A percentile compares a stretch with the other conserved stretches of the same genome.
Evolutionary conservation across 352 stramenopile species (phyloP).

Genomic region (Phytopythium montanum): DNA sequence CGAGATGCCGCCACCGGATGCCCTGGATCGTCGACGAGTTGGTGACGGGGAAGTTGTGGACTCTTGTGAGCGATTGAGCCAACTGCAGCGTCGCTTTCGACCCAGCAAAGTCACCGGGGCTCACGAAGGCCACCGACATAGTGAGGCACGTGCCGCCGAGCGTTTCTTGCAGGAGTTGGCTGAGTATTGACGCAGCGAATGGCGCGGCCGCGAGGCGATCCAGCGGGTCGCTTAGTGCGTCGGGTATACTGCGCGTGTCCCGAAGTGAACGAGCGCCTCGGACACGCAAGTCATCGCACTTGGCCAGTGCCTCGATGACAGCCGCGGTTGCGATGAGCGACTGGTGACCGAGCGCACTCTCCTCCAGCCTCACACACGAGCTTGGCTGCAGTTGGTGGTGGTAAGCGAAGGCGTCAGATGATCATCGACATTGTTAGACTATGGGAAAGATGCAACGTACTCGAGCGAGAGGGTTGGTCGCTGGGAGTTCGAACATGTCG

Average conservation of each 20-base stretch:
- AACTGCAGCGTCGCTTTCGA: conserved; percentile 40
- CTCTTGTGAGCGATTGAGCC: conserved; percentile 17
- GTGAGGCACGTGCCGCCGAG: conserved; percentile 54
- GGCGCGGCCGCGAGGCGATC: conserved; percentile 2
- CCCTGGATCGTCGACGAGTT: conserved; percentile 58
- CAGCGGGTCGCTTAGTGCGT: background rate
- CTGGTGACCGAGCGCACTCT: conserved; percentile 57
- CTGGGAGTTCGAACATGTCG: conserved; percentile 40
- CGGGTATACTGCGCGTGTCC: background rate
- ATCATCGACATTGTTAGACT: background rate
- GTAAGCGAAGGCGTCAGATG: background rate
- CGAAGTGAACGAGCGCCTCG: background rate
- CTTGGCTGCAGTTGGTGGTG: conserved; percentile 14
- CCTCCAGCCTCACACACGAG: conserved; percentile 30
- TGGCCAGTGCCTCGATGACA: conserved; percentile 20
- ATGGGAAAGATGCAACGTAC: conserved; percentile 16
- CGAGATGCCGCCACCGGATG: conserved; percentile 24
- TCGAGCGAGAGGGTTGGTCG: conserved; percentile 41
- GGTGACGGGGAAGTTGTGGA: conserved; percentile 46
- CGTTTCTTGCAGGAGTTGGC: conserved; percentile 37
- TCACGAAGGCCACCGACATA: conserved; percentile 37
- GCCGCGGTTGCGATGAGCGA: conserved; percentile 40
- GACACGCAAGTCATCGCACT: background rate
- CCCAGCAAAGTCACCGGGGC: conserved; percentile 30
- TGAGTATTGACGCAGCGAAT: conserved; percentile 32